Evolutionary conservation across 2,329 filamentous ascomycete genomes (phyloP), one percentile per base, ranked within the genome.

Genomic region (Metarhizium humberi): DNA sequence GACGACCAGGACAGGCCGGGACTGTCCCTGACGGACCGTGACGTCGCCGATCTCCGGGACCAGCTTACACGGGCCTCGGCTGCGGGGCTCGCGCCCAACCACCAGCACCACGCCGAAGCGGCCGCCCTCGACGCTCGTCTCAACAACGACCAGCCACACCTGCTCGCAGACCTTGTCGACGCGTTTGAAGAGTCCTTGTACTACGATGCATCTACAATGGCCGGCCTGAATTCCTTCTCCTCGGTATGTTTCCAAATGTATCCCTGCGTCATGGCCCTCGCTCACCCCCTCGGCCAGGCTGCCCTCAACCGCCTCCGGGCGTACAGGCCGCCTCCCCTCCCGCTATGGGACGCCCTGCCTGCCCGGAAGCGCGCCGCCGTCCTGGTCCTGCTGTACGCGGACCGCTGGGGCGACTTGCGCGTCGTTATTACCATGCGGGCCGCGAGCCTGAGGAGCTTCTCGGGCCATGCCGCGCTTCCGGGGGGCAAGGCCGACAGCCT

Each of bases 391-490:
- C 79, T 97, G 1, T 96, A 94, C 68, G 90, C 91, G 40, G 92
- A 96, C 70, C 80, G 81, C 47, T 77, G 80, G 59, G 92, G 92
- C 45, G 88, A 95, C 61, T 74, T 97, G 57, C 81, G 83, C 18
- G 82, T 87, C 52, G 84, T 87, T 36, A 77, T 87, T 57, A 87
- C 84, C 16, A 86, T 87, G 80, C 79, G 84, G 52, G 82, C 84
- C 16, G 77, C 81, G 18, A 82, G 75, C 46, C 68, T 87, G 61
- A 74, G 84, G 56, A 86, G 76, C 64, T 87, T 85, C 72, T 89
- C 88, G n/a, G 90, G 90, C 29, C 90, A 96, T 65, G 91, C 89
- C 25, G 91, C 91, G 38, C 83, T 96, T 54, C 90, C 91, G 0
- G 90, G 90, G 53, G 92, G 90, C 61, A 88, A 84, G 73, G 85